Evolutionary conservation across 1,284 basidiomycete species (phyloP).

Genomic region (Ganoderma lingzhi): DNA sequence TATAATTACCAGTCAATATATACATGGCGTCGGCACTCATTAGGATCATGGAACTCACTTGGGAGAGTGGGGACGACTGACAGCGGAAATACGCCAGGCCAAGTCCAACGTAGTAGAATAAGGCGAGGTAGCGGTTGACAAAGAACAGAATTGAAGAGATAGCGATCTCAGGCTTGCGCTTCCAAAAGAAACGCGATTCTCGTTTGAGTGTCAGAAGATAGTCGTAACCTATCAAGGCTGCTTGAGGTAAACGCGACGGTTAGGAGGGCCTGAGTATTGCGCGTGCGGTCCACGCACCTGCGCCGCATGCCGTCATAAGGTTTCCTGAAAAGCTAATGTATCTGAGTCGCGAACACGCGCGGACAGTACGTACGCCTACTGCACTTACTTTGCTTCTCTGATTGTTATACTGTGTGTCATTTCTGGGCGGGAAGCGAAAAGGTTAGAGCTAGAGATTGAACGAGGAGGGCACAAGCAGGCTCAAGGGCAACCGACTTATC

Average conservation of each 20-base stretch:
- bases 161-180: neutral
- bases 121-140: slow-evolving; percentile 8
- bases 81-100: neutral
- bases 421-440: too few relatives aligned
- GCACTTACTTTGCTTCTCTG: too few relatives aligned
- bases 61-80: neutral
- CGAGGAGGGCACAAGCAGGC: too few relatives aligned
- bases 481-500: too few relatives aligned
- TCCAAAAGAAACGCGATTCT: slow-evolving; percentile 19
- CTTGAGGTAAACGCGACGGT: neutral
- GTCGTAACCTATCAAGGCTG: slow-evolving; percentile 13
- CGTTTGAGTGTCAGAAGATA: slow-evolving; percentile 16
- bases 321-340: neutral
- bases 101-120: neutral
- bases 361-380: too few relatives aligned
- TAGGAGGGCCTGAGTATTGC: neutral
- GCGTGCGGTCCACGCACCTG: neutral
- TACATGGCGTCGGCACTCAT: neutral
- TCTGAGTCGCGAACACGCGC: too few relatives aligned
- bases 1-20: neutral
- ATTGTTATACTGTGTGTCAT: too few relatives aligned
- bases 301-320: neutral
- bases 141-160: slow-evolving; percentile 12
- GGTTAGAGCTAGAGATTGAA: too few relatives aligned
- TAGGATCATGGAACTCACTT: neutral